These are phyloP conservation scores for Solanum habrochaites DNA, from an alignment of 257 asterid species.

Conservation along the genomic window DNA sequence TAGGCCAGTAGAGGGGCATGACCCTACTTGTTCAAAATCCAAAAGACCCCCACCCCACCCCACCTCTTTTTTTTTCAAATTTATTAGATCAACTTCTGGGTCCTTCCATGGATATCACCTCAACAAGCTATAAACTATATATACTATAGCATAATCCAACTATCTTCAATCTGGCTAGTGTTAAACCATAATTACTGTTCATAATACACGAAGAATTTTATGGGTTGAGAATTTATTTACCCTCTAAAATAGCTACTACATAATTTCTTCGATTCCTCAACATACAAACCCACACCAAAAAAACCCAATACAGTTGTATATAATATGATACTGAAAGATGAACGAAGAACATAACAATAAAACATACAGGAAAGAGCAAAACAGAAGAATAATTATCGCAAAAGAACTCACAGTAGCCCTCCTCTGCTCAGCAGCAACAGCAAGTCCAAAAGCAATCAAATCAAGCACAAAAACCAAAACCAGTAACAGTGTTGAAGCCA, in stretches of 20 bases:
- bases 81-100: neutral
- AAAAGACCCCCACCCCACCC: neutral
- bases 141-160: neutral
- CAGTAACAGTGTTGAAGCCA: constrained; percentile 49
- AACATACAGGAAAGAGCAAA: neutral
- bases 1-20: neutral
- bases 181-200: neutral
- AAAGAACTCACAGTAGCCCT: constrained; percentile 45
- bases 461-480: constrained; percentile 42
- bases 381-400: neutral
- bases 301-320: neutral
- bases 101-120: neutral
- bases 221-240: neutral
- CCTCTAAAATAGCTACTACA: neutral
- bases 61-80: neutral
- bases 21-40: neutral
- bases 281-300: neutral
- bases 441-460: constrained; percentile 72
- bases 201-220: neutral
- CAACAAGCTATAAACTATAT: neutral
- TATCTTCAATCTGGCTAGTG: neutral
- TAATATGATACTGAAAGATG: neutral
- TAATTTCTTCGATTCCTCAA: neutral
- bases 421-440: constrained; percentile 69
- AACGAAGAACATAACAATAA: neutral